These are phyloP conservation scores for Blepharisma japonicum DNA, from an alignment of 73 alveolate genomes.

Conservation along the genomic window DNA sequence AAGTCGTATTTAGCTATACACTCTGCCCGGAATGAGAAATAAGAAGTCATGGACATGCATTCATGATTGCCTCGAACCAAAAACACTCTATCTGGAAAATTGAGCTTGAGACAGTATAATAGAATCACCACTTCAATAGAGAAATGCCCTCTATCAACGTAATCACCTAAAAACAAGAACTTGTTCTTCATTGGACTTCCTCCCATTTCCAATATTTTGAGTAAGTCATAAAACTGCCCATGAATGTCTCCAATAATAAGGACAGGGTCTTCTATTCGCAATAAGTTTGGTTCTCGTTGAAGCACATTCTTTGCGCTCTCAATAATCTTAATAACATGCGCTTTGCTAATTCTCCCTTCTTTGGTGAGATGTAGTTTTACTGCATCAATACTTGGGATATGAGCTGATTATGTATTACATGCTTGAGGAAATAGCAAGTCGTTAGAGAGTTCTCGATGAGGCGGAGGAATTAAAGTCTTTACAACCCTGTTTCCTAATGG, in stretches of 20 bases:
- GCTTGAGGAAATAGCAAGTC: conserved; percentile 57
- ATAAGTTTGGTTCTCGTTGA: conserved; percentile 51
- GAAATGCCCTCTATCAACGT: conserved; percentile 81
- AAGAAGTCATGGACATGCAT: conserved; percentile 42
- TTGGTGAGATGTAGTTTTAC: conserved; percentile 29
- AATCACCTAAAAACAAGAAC: conserved; percentile 71
- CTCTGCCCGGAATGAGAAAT: conserved; percentile 54
- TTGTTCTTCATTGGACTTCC: conserved; percentile 47
- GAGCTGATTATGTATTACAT: conserved; percentile 20
- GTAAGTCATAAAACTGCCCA: conserved; percentile 51
- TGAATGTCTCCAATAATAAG: conserved; percentile 58
- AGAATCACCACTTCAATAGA: conserved; percentile 73
- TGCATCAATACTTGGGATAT: no score
- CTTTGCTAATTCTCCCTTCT: conserved; percentile 44
- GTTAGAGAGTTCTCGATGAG: conserved; percentile 55
- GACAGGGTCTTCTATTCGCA: conserved; percentile 44
- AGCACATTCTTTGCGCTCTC: not conserved
- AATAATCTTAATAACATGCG: conserved; percentile 22
- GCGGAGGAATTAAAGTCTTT: conserved; percentile 69
- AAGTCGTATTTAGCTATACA: conserved; percentile 67
- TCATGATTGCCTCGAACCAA: conserved; percentile 51
- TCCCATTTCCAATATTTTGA: conserved; percentile 42
- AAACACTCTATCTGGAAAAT: conserved; percentile 44
- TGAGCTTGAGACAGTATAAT: conserved; percentile 61
- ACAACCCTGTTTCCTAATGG: conserved; percentile 53